Evolutionary conservation across 441 rosid genomes (phyloP).

Genomic region (Croton laevigatus): DNA sequence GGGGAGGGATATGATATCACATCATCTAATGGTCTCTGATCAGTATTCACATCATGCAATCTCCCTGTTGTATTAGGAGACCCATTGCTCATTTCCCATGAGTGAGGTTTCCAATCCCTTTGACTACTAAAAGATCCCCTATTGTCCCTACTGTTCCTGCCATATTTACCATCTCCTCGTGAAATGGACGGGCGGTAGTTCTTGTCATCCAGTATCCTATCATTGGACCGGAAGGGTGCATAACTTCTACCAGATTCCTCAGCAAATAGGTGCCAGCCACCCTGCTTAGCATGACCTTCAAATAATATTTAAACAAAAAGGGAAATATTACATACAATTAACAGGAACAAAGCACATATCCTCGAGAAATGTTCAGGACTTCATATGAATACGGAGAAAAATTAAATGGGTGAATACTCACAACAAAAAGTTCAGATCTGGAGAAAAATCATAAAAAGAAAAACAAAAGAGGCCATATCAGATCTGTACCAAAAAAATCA

Average conservation of each 20-base stretch:
- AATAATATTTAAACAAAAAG: slow-evolving; percentile 33
- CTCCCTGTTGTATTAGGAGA: slow-evolving; percentile 45
- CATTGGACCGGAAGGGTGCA: slow-evolving; percentile 49
- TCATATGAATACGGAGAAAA: not conserved
- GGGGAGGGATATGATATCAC: slow-evolving; percentile 35
- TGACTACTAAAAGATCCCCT: slow-evolving; percentile 57
- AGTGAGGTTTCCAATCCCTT: slow-evolving; percentile 68
- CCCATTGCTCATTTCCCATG: slow-evolving; percentile 71
- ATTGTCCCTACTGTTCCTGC: slow-evolving; percentile 60
- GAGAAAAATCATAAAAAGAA: slow-evolving; percentile 5
- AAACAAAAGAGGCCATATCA: not conserved
- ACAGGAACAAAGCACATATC: slow-evolving; percentile 20
- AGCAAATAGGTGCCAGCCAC: slow-evolving; percentile 66
- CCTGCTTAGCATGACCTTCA: slow-evolving; percentile 97
- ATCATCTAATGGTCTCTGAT: slow-evolving; percentile 63
- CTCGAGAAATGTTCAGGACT: slow-evolving; percentile 3
- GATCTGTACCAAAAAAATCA: not conserved
- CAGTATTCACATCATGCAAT: slow-evolving; percentile 49
- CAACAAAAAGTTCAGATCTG: slow-evolving; percentile 16
- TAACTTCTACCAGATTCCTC: slow-evolving; percentile 72
- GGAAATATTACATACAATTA: slow-evolving; percentile 26
- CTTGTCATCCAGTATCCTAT: slow-evolving; percentile 65
- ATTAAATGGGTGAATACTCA: not conserved
- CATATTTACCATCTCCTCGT: slow-evolving; percentile 72
- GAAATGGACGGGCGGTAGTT: slow-evolving; percentile 46